Conservation (phyloP, 352 stramenopile species). For the Pythium aquatile region DNA sequence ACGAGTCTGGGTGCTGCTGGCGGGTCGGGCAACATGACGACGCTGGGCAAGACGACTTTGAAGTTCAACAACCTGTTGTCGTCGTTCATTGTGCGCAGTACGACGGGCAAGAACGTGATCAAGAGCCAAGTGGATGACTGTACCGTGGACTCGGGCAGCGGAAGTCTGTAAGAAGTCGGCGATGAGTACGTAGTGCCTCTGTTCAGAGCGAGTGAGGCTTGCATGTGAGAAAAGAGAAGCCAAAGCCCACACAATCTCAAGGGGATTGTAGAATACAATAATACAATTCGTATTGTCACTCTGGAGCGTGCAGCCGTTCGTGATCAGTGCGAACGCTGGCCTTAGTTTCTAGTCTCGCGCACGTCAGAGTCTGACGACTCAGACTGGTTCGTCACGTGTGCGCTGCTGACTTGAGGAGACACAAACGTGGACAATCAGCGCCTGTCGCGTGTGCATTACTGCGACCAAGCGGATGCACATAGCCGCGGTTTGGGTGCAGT, state of each 20-base stretch:
- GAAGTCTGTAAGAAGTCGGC: not conserved
- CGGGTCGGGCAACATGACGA: not conserved
- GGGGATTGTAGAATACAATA: too few relatives aligned
- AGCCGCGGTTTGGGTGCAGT: not conserved
- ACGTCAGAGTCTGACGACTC: too few relatives aligned
- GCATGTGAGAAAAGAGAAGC: too few relatives aligned
- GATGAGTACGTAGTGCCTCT: too few relatives aligned
- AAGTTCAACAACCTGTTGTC: conserved; percentile 1
- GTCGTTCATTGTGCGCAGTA: not conserved
- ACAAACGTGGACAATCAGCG: not conserved
- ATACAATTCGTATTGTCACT: too few relatives aligned
- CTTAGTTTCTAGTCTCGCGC: too few relatives aligned
- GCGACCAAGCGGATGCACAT: not conserved
- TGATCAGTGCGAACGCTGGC: not conserved
- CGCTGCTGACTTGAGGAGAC: not conserved
- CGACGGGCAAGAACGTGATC: not conserved
- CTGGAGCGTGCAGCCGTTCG: not conserved
- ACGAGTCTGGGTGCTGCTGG: too few relatives aligned
- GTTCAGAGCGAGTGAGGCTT: too few relatives aligned
- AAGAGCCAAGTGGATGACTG: not conserved
- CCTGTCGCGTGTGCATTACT: not conserved
- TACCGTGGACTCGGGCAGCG: not conserved
- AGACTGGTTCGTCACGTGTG: not conserved
- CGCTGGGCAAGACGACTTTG: not conserved
- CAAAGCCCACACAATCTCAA: too few relatives aligned